These are phyloP conservation scores for Dianthus caryophyllus DNA, from an alignment of 148 eudicot species.

Conservation along the genomic window DNA sequence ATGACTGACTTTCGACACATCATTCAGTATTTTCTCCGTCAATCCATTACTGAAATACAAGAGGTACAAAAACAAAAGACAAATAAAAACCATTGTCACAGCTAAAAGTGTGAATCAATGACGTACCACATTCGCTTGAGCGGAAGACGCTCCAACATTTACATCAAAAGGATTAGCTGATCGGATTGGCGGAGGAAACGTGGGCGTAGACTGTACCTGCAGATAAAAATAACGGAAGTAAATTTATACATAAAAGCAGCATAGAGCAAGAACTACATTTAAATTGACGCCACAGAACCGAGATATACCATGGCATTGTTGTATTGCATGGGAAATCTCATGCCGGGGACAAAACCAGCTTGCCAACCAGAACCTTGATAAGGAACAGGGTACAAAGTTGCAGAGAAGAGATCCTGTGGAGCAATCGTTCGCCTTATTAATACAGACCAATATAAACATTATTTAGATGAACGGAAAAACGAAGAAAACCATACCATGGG, in stretches of 20 bases:
- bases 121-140: slow-evolving; percentile 53
- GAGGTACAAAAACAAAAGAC: not conserved
- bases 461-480: slow-evolving; percentile 10
- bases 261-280: not conserved
- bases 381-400: slow-evolving; percentile 43
- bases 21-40: not conserved
- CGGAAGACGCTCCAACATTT: slow-evolving; percentile 44
- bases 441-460: not conserved
- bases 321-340: slow-evolving; percentile 61
- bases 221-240: slow-evolving; percentile 12
- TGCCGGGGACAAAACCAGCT: slow-evolving; percentile 46
- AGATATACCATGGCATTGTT: slow-evolving; percentile 53
- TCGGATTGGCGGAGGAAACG: slow-evolving; percentile 39
- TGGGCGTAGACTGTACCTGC: slow-evolving; percentile 46
- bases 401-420: slow-evolving; percentile 75
- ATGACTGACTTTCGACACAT: not conserved
- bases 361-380: slow-evolving; percentile 76
- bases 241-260: not conserved
- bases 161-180: slow-evolving; percentile 82
- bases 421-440: slow-evolving; percentile 6
- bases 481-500: slow-evolving; percentile 51
- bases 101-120: slow-evolving; percentile 11
- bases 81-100: not conserved
- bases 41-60: not conserved
- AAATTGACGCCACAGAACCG: not conserved